Evolutionary conservation across 140 eudicot species (phyloP).

Genomic region (Oenanthe javanica): DNA sequence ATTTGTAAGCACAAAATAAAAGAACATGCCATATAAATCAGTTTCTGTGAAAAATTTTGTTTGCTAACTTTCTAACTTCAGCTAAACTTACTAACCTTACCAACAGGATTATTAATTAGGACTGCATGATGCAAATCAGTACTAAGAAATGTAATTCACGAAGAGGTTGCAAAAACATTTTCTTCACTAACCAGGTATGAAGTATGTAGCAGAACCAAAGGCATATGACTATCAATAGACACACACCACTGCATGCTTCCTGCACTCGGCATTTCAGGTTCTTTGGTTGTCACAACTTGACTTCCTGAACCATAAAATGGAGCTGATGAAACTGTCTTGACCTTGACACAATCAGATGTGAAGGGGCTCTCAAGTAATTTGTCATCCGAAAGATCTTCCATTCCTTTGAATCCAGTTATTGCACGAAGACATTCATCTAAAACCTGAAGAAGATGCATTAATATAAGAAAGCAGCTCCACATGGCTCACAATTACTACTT

Average conservation of each 20-base stretch:
- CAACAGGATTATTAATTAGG: not conserved
- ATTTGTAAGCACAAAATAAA: constrained; percentile 2
- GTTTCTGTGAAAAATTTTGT: not conserved
- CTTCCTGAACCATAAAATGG: constrained; percentile 57
- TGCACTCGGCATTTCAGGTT: constrained; percentile 18
- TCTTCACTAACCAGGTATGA: constrained; percentile 72
- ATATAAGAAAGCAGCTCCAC: not conserved
- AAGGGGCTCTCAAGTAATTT: constrained; percentile 62
- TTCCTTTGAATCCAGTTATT: constrained; percentile 85
- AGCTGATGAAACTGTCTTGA: constrained; percentile 90
- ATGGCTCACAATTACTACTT: not conserved
- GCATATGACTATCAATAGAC: constrained; percentile 55
- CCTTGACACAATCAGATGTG: constrained; percentile 64
- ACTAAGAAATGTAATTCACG: not conserved
- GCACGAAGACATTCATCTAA: constrained; percentile 98
- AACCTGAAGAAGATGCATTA: constrained; percentile 35
- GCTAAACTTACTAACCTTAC: not conserved
- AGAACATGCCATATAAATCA: not conserved
- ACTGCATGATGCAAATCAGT: not conserved
- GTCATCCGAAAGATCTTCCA: constrained; percentile 89
- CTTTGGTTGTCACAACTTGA: constrained; percentile 22
- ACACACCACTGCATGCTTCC: constrained; percentile 78
- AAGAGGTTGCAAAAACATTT: not conserved
- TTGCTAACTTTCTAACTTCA: not conserved
- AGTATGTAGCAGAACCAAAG: constrained; percentile 53